phyloP scores from a whole-genome alignment of 208 protist species.

The Endotrypanum monterogeii region DNA sequence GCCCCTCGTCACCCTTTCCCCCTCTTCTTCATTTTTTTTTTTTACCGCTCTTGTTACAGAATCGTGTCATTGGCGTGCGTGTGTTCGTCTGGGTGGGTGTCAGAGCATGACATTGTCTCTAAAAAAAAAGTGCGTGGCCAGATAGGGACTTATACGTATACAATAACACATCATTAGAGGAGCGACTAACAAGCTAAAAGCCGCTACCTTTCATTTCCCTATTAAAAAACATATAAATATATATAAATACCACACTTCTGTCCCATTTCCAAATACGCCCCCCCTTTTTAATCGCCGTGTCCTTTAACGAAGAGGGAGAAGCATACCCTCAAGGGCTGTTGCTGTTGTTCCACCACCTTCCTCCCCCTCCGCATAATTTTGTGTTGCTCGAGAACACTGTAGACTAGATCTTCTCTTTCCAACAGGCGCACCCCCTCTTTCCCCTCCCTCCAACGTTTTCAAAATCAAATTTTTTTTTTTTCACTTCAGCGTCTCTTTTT shows the following conservation, averaged over 20 bases:
- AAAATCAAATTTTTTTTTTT: background rate
- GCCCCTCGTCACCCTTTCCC: background rate
- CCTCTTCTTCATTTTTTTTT: too few species aligned
- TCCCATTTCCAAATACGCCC: background rate
- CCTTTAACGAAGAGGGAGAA: background rate
- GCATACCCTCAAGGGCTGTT: background rate
- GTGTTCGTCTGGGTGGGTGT: background rate
- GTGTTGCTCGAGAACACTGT: background rate
- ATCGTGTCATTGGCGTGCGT: background rate
- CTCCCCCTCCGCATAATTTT: background rate
- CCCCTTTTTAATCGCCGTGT: too few species aligned
- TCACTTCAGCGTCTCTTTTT: background rate
- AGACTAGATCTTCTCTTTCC: conserved; percentile 6
- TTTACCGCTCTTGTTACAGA: too few species aligned
- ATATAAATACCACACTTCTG: too few species aligned
- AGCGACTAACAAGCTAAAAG: background rate
- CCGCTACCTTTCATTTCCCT: background rate
- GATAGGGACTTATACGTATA: background rate
- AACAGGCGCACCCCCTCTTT: background rate
- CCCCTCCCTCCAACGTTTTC: background rate
- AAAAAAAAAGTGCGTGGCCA: background rate
- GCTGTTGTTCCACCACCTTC: background rate
- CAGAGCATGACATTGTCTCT: background rate
- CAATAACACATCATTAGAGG: background rate
- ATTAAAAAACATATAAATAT: too few species aligned